Evolutionary conservation across 805 yeast species (phyloP).

Genomic region (Kluyveromyces starmeri): DNA sequence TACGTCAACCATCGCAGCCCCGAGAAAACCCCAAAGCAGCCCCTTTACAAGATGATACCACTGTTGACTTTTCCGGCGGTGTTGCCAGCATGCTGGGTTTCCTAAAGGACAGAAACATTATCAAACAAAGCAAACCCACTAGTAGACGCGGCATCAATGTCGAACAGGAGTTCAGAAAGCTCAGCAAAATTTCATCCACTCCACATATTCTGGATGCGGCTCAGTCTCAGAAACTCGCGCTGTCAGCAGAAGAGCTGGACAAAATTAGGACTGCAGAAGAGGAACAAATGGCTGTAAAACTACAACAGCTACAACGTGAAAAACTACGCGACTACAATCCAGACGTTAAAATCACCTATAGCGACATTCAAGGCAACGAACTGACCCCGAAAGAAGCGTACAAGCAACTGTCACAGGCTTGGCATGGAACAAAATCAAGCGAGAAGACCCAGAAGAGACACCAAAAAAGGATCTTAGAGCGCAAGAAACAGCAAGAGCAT

Average conservation of each 20-base stretch:
- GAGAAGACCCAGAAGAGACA: conserved; percentile 18
- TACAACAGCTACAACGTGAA: conserved; percentile 22
- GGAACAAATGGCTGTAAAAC: conserved; percentile 20
- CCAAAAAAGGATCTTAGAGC: conserved; percentile 15
- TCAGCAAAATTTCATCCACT: not conserved
- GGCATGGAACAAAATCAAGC: conserved; percentile 49
- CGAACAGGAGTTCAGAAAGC: not conserved
- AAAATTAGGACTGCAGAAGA: conserved; percentile 16
- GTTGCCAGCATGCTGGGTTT: conserved; percentile 24
- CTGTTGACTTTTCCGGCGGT: conserved; percentile 21
- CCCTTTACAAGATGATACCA: not conserved
- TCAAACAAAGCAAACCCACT: not conserved
- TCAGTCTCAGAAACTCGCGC: too few species aligned
- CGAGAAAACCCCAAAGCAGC: too few species aligned
- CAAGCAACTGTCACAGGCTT: conserved; percentile 66
- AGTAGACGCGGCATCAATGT: not conserved
- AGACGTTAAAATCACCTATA: conserved; percentile 41
- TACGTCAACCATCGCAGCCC: too few species aligned
- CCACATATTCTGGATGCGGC: too few species aligned
- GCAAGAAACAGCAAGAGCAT: conserved; percentile 29
- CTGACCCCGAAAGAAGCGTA: conserved; percentile 63
- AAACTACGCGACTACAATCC: conserved; percentile 35
- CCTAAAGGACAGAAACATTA: conserved; percentile 13
- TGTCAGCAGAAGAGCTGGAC: conserved; percentile 25
- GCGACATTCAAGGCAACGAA: conserved; percentile 53